Evolutionary conservation across 371 early-diverging fungal species (phyloP).

Genomic region (Thermomucor indicae-seudaticae): DNA sequence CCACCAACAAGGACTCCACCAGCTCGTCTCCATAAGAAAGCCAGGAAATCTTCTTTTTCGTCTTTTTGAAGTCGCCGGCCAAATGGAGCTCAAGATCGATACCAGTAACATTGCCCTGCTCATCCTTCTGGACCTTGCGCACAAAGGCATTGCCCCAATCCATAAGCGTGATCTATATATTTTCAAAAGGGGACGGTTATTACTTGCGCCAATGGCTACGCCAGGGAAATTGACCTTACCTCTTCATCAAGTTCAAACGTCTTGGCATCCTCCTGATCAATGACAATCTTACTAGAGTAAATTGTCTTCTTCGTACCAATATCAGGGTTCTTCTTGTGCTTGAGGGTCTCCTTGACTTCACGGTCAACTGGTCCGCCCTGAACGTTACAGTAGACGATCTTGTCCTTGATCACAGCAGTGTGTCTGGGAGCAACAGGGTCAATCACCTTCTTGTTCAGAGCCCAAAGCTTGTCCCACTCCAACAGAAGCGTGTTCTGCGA

Average conservation of each 20-base stretch:
- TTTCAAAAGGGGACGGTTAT: not conserved
- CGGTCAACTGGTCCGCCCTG: conserved; percentile 52
- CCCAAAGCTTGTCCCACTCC: conserved; percentile 99
- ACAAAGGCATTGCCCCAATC: conserved; percentile 99
- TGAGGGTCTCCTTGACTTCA: conserved; percentile 68
- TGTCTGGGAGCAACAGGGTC: conserved; percentile 95
- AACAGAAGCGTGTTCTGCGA: conserved; percentile 92
- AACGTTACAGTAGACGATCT: conserved; percentile 67
- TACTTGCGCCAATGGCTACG: not conserved
- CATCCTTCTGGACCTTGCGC: conserved; percentile 52
- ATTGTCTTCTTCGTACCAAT: conserved; percentile 88
- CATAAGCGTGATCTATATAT: conserved; percentile 88
- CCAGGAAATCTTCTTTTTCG: conserved; percentile 99
- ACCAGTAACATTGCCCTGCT: conserved; percentile 46
- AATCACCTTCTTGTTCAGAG: conserved; percentile 97
- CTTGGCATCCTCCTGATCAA: conserved; percentile 92
- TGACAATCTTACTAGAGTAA: conserved; percentile 72
- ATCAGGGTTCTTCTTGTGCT: conserved; percentile 95
- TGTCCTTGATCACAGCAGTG: conserved; percentile 73
- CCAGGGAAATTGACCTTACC: conserved; percentile 23
- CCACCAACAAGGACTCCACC: conserved; percentile 67
- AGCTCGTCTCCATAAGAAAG: conserved; percentile 65
- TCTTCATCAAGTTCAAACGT: conserved; percentile 86
- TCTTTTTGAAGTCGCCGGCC: conserved; percentile 97
- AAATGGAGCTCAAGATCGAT: conserved; percentile 76